Percentiles rank a stretch among this genome's conserved stretches.
Evolutionary conservation across 2,329 filamentous ascomycete genomes (phyloP).

Genomic region (Penicillium palitans): DNA sequence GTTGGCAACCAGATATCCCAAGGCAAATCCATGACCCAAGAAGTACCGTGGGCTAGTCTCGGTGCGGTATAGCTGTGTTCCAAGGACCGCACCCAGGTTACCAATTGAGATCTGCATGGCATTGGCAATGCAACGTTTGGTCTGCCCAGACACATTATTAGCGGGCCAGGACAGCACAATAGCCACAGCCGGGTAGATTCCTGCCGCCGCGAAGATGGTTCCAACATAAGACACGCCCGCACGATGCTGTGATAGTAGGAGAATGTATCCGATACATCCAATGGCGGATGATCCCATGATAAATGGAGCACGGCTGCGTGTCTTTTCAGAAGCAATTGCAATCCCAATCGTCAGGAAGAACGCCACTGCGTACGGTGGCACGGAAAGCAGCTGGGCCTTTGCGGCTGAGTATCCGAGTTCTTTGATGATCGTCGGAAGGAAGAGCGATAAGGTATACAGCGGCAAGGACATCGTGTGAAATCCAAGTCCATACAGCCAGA

Average conservation of each 20-base stretch:
- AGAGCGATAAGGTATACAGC: conserved; percentile 43
- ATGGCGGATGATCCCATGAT: conserved; percentile 59
- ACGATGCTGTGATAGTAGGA: conserved; percentile 56
- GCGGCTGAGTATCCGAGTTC: conserved; percentile 45
- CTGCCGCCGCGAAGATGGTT: conserved; percentile 10
- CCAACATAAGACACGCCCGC: conserved; percentile 34
- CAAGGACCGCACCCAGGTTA: conserved; percentile 67
- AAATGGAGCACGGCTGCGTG: conserved; percentile 61
- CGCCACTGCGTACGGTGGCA: conserved; percentile 65
- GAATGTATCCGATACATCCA: conserved; percentile 63
- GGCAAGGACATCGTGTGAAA: conserved; percentile 59
- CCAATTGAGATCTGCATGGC: conserved; percentile 73
- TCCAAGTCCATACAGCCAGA: conserved; percentile 23
- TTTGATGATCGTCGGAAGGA: conserved; percentile 48
- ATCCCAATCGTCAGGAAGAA: conserved; percentile 60
- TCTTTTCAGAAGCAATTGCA: conserved; percentile 57
- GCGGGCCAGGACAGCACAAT: conserved; percentile 69
- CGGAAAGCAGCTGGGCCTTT: conserved; percentile 56
- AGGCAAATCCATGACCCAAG: conserved; percentile 65
- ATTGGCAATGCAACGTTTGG: conserved; percentile 67
- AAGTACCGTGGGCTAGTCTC: conserved; percentile 63
- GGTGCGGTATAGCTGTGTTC: conserved; percentile 67
- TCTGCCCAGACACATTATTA: conserved; percentile 70
- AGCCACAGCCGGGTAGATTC: conserved; percentile 47
- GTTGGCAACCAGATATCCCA: conserved; percentile 64